phyloP scores from a whole-genome alignment of 2,329 filamentous ascomycete species.

The Emmonsia crescens region DNA sequence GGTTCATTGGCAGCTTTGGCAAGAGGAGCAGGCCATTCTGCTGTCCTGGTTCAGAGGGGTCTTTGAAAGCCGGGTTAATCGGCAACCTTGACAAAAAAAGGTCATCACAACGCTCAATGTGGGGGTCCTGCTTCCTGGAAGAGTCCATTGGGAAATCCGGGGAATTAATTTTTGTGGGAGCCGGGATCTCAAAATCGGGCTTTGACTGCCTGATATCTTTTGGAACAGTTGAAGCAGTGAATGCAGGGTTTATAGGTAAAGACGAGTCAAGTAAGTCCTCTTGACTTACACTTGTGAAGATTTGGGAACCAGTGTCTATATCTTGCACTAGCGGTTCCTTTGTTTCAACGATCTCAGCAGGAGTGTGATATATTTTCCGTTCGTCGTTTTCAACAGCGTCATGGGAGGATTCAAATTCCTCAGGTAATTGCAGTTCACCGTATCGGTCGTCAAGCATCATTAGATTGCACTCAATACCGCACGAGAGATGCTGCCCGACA shows the following conservation, averaged over 20 bases:
- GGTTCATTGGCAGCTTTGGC: slow-evolving; percentile 26
- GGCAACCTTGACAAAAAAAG: slow-evolving; percentile 24
- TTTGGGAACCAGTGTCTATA: neutral
- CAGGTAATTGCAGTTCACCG: neutral
- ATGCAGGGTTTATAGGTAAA: slow-evolving; percentile 13
- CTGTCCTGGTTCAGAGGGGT: neutral
- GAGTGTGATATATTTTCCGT: neutral
- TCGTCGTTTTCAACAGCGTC: neutral
- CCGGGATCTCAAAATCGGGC: slow-evolving; percentile 5
- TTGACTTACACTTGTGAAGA: neutral
- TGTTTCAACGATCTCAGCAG: neutral
- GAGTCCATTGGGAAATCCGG: neutral
- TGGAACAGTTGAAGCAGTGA: neutral
- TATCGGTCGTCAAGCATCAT: slow-evolving; percentile 4
- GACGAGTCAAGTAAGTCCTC: slow-evolving; percentile 2
- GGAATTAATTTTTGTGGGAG: neutral
- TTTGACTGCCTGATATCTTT: neutral
- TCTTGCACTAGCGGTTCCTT: neutral
- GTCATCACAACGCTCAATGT: neutral
- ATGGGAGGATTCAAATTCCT: neutral
- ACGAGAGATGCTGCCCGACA: slow-evolving; percentile 16
- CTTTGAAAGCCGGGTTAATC: slow-evolving; percentile 23
- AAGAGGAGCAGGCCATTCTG: slow-evolving; percentile 14
- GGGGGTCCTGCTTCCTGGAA: neutral
- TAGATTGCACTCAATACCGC: slow-evolving; percentile 8